Evolutionary conservation across 495 filamentous ascomycete species (phyloP).

Genomic region (Aspergillus wentii): DNA sequence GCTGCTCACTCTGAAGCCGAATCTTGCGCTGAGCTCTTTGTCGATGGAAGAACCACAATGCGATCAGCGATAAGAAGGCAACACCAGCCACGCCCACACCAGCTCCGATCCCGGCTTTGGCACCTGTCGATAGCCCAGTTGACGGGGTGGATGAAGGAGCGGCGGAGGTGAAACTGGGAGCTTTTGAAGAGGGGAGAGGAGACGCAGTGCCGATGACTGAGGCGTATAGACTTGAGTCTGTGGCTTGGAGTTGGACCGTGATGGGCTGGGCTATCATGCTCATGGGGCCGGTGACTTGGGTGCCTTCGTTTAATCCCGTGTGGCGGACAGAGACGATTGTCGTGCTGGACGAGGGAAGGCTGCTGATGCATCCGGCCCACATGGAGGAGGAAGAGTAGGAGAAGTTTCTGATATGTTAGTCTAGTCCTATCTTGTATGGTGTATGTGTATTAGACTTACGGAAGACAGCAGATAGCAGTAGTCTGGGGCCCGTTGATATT

Average conservation of each 20-base stretch:
- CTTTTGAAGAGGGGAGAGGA: too few species aligned
- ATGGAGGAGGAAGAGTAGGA: neutral
- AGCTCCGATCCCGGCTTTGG: neutral
- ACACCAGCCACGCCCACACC: neutral
- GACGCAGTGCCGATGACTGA: too few species aligned
- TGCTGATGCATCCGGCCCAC: conserved; percentile 6
- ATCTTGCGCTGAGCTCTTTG: too few species aligned
- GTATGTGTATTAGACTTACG: conserved; percentile 6
- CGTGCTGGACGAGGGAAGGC: neutral
- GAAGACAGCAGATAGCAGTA: conserved; percentile 14
- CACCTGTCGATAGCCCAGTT: neutral
- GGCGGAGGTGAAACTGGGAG: too few species aligned
- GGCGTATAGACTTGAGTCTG: too few species aligned
- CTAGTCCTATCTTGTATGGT: too few species aligned
- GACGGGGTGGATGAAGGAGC: neutral
- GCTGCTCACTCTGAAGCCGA: too few species aligned
- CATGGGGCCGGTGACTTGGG: conserved; percentile 10
- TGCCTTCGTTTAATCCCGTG: conserved; percentile 1
- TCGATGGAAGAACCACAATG: neutral
- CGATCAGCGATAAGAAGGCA: neutral
- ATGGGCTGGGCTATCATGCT: conserved; percentile 22
- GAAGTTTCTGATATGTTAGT: neutral
- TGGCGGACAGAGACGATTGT: conserved; percentile 9
- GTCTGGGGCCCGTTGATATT: conserved; percentile 4
- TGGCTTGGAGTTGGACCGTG: too few species aligned